Conservation (phyloP, 176 grass and related monocot genomes). For the Paspalum notatum region DNA sequence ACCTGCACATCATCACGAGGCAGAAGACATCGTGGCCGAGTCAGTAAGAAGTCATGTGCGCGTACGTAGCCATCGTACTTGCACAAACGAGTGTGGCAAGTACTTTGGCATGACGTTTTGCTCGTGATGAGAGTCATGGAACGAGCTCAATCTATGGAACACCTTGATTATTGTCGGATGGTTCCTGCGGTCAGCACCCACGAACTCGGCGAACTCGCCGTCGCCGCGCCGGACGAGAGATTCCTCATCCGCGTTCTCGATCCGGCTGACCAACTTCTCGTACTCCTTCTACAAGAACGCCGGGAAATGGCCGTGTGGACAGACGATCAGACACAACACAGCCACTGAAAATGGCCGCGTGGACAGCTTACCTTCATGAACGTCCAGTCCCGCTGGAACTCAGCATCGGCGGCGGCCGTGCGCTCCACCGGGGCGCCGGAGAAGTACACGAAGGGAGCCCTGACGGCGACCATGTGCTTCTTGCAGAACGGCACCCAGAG, state of each 20-base stretch:
- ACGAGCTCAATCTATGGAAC: too few species aligned
- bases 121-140: too few species aligned
- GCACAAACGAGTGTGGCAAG: too few species aligned
- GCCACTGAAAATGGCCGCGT: too few species aligned
- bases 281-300: constrained; percentile 42
- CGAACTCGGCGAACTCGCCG: constrained; percentile 49
- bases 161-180: constrained; percentile 62
- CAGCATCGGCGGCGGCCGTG: not conserved
- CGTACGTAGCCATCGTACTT: too few species aligned
- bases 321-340: not conserved
- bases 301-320: not conserved
- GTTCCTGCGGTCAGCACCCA: constrained; percentile 30
- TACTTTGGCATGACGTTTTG: too few species aligned
- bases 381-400: constrained; percentile 16
- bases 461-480: constrained; percentile 22
- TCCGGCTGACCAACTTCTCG: constrained; percentile 35
- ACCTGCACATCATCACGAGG: constrained; percentile 2
- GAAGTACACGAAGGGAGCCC: constrained; percentile 60
- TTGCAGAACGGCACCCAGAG: constrained; percentile 67
- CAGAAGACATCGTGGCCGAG: not conserved
- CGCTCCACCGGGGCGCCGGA: not conserved
- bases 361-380: constrained; percentile 38
- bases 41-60: not conserved
- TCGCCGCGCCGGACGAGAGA: not conserved
- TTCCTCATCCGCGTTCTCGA: constrained; percentile 49